Evolutionary conservation across 345 rosid species (phyloP), one percentile per base, ranked within the genome.

Genomic region (Arabidopsis suecica): DNA sequence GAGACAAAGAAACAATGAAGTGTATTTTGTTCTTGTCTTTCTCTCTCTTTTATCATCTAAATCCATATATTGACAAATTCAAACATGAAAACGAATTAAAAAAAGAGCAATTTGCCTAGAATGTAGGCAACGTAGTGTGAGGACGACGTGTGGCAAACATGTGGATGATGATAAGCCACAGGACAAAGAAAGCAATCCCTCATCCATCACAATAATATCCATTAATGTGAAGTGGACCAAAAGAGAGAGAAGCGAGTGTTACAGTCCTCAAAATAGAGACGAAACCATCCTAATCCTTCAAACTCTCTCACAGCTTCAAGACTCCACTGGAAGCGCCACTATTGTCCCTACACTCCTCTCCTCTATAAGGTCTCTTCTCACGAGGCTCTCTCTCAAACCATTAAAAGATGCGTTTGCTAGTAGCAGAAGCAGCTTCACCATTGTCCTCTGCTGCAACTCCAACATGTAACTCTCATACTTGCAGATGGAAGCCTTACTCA

Each of bases 181-280:
- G 25, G 66, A 62, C 57, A 55, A 54, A 48, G n/a, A 56, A 23
- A 51, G 14, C 67, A 64, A 71, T 69, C 75, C 71, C 70, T 74
- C 78, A 50, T 18, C 51, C 37, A 74, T 76, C 70, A 61, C 54
- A 44, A 44, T 54, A 23, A 77, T 70, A 70, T 64, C 72, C 67
- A 77, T 77, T 77, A 56, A 77, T 70, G 71, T 48, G 76, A 77
- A 77, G 76, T 77, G 76, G 80, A 77, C 80, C 80, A 77, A 70
- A 77, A 56, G 75, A 76, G 69, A 75, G 71, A 69, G 65, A 75
- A 61, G 42, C 4, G 50, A 76, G 57, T 5, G 75, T 69, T 69
- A 48, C 61, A 58, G 68, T 36, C 61, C 78, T 73, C 42, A 45
- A 23, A 53, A 13, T 23, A 51, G 22, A 53, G 60, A 47, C 70